A percentile compares a stretch with the other conserved stretches of the same genome.
Conservation (phyloP, 306 rosid genomes). For the Neltuma alba region DNA sequence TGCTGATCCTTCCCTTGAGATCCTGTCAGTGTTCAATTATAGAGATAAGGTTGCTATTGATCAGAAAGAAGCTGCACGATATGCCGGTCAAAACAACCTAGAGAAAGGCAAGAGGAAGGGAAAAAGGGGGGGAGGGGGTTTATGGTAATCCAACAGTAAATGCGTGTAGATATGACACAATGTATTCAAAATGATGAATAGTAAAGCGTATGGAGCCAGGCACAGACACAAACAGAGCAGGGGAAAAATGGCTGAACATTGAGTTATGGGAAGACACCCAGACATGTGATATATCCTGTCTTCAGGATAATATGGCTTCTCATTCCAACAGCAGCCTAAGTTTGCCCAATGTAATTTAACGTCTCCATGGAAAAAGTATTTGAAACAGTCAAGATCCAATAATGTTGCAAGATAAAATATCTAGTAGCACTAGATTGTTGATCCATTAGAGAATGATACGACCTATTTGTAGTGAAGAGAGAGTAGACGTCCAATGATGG, state of each 20-base stretch:
- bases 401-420: neutral
- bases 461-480: no score
- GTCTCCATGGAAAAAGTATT: neutral
- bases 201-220: no score
- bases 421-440: no score
- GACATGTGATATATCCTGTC: neutral
- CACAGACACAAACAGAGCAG: no score
- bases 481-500: no score
- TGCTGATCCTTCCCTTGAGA: slow-evolving; percentile 49
- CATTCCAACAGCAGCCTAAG: neutral
- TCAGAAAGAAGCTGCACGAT: neutral
- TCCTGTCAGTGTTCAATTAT: slow-evolving; percentile 53
- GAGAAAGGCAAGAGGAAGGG: neutral
- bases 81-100: neutral
- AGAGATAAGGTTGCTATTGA: slow-evolving; percentile 20
- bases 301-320: neutral
- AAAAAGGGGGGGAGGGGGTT: neutral
- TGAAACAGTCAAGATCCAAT: neutral
- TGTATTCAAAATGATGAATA: neutral
- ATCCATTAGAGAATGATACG: no score
- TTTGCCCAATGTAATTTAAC: neutral
- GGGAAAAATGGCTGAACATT: no score
- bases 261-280: neutral
- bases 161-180: neutral
- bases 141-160: neutral